Evolutionary conservation across 176 grass and related monocot genomes (phyloP), one percentile per base, ranked within the genome.

Genomic region (Triticum aestivum): DNA sequence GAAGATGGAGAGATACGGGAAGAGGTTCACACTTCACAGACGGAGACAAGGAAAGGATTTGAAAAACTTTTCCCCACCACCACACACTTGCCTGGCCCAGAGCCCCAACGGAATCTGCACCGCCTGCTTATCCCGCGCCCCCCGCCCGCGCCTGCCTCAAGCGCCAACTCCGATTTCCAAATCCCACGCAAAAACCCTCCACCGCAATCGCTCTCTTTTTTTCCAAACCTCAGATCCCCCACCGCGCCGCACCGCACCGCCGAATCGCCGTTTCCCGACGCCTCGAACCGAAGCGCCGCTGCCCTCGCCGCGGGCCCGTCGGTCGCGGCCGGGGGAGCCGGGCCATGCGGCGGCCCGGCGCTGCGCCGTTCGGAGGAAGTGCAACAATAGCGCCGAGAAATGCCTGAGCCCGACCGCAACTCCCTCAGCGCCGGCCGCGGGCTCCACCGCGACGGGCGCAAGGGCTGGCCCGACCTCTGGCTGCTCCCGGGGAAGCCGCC

Each of bases 401-500:
- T 92, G 90, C 52, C 72, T 78, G 78, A 82, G 80, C 54, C 85
- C 45, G 67, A 61, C 78, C 41, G 17, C 56, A 20, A 21, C 83
- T 75, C 59, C 79, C 66, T 75, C 81, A 82, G 61, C 67, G 85
- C 41, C 72, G 41, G 58, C 73, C 29, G 34, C 21, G 82, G 62
- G 51, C 68, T 75, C 61, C 67, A 33, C 24, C 80, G 35, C 21
- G 18, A 69, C 86, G 47, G 49, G 59, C 84, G 79, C 75, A 88
- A 87, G 70, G 83, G 56, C 62, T 92, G 80, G 83, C 42, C 90
- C 39, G 84, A 85, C 88, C 80, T 80, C 65, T 89, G 90, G 88
- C 7, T 33, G 49, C 67, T 79, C 3, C 52, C 30, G 32, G 74
- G 51, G 27, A 79, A 86, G 65, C 56, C 72, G 45, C 81, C 84